Evolutionary conservation across 164 flowering plant species (phyloP), one percentile per base, ranked within the genome.

Genomic region (Cinnamomum micranthum): DNA sequence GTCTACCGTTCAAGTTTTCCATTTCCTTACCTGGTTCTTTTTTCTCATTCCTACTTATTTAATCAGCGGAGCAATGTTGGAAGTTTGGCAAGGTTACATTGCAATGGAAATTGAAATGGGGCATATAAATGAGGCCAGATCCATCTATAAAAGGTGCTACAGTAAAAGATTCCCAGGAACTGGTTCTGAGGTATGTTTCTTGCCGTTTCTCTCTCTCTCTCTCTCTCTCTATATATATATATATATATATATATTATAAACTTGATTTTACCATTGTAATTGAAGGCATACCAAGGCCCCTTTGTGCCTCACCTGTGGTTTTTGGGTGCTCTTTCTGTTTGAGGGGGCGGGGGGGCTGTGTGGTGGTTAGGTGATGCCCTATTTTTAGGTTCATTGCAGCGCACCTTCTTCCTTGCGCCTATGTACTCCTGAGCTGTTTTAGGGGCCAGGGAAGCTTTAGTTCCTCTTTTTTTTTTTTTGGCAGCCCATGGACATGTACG

Each of bases 101-200:
- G 80, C 82, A 27, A 91, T 91, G 99, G 99, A 96, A 85, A 82
- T 84, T 82, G 90, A 82, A 65, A 55, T 74, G 75, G 92, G 89
- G 50, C 83, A 96, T 74, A 81, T 88, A 51, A 81, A 81, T 77
- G 93, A 90, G 87, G 97, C 97, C 71, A 87, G 99, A 81, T 85
- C 92, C 64, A 76, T 93, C 31, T 95, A 90, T 69, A 87, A 79
- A 85, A 85, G 97, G 85, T 95, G 99, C 84, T 95, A 92, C 82
- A 87, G 90, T 77, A 95, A 85, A 86, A 87, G 91, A 77, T 92
- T 95, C 82, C 51, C 74, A 20, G 97, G 88, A 72, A 86, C 85
- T 1, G 99, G 98, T 76, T 93, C 99, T 60, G 97, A 92, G 96
- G 99, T 92, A 85, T 50, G 73, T 10, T 59, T 71, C 60, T 62